Evolutionary conservation across 257 asterid genomes (phyloP).

Genomic region (Ilex aquifolium): DNA sequence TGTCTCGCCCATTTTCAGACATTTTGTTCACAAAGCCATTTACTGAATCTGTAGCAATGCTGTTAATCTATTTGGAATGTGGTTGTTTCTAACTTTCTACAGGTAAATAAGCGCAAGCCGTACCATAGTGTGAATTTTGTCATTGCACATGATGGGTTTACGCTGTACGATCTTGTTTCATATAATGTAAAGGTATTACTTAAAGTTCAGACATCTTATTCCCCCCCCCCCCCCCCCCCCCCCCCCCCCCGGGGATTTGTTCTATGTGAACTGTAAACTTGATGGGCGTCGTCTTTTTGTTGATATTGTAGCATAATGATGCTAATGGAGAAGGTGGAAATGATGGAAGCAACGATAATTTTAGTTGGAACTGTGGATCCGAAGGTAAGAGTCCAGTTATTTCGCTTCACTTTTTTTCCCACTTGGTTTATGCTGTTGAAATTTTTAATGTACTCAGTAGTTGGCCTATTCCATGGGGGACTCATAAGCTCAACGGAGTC

Average conservation of each 20-base stretch:
- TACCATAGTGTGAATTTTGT: constrained; percentile 79
- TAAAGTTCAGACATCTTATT: constrained; percentile 9
- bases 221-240: not conserved
- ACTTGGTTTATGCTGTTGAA: not conserved
- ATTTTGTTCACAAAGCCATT: too few species aligned
- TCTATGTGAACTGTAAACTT: not conserved
- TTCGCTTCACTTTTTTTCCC: constrained; percentile 5
- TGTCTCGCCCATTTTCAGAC: too few species aligned
- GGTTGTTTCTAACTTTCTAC: not conserved
- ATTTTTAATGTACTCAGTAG: too few species aligned
- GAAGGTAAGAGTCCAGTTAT: constrained; percentile 56
- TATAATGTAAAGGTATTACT: constrained; percentile 72
- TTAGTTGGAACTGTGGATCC: constrained; percentile 97
- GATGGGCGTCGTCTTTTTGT: constrained; percentile 7
- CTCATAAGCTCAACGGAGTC: too few species aligned
- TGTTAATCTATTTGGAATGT: too few species aligned
- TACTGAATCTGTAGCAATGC: too few species aligned
- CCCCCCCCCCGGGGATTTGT: too few species aligned
- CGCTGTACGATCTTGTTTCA: constrained; percentile 89
- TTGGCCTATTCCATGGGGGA: too few species aligned
- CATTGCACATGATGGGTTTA: constrained; percentile 95
- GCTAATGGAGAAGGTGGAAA: constrained; percentile 97
- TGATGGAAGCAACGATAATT: constrained; percentile 90
- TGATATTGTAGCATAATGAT: constrained; percentile 72
- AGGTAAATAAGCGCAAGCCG: constrained; percentile 94